A percentile compares a stretch with the other conserved stretches of the same genome.
phyloP scores from a whole-genome alignment of 2,329 filamentous ascomycete genomes.

The Aspergillus sp. region DNA sequence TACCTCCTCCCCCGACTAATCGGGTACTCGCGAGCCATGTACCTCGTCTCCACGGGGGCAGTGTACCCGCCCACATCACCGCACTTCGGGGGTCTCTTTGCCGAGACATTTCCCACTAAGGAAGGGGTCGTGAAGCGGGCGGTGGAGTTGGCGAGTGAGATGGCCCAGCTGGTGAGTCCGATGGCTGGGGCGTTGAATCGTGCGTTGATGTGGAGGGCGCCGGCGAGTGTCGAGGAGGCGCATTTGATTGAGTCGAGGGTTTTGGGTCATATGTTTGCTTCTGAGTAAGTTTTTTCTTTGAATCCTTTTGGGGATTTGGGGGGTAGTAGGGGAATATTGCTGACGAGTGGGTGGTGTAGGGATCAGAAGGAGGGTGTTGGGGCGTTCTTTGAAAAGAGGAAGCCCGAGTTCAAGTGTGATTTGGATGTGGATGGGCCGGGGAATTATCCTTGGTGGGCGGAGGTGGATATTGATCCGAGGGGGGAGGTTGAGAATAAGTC shows the following conservation, averaged over 20 bases:
- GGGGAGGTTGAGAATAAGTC: conserved; percentile 22
- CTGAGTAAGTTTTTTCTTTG: conserved; percentile 25
- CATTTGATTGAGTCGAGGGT: conserved; percentile 64
- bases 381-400: conserved; percentile 70
- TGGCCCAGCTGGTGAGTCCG: too few relatives aligned
- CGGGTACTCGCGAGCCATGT: conserved; percentile 33
- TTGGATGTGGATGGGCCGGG: conserved; percentile 62
- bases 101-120: too few relatives aligned
- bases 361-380: conserved; percentile 68
- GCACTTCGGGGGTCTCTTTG: too few relatives aligned
- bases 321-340: background rate
- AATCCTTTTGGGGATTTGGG: too few relatives aligned
- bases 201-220: conserved; percentile 65
- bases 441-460: conserved; percentile 69
- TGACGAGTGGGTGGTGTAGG: background rate
- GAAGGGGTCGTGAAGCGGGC: too few relatives aligned
- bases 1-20: conserved; percentile 64
- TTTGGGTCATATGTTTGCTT: conserved; percentile 43
- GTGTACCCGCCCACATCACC: too few relatives aligned
- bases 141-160: too few relatives aligned
- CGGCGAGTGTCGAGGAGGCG: conserved; percentile 64
- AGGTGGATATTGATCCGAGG: conserved; percentile 48
- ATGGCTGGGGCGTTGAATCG: conserved; percentile 37
- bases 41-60: conserved; percentile 63
- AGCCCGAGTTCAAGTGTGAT: conserved; percentile 61